A percentile compares a stretch with the other conserved stretches of the same genome.
Evolutionary conservation across 345 rosid species (phyloP).

Genomic region (Eucalyptus paniculata): DNA sequence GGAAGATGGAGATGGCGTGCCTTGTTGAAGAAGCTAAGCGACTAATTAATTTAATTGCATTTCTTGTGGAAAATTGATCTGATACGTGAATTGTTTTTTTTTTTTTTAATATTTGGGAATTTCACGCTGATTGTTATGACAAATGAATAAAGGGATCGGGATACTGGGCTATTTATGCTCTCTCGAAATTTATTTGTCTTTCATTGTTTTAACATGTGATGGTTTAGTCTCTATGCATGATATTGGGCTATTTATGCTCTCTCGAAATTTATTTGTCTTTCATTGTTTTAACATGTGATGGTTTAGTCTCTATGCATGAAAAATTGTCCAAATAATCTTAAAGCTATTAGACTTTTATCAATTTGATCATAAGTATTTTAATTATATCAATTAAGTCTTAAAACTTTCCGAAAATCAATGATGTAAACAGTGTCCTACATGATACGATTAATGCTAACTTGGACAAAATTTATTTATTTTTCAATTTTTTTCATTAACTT

Average conservation of each 20-base stretch:
- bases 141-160: background rate
- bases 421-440: fast-evolving
- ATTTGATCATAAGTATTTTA: no score
- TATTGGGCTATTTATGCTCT: background rate
- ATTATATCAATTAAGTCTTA: no score
- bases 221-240: background rate
- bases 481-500: no score
- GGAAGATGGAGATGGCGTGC: background rate
- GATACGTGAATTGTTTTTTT: background rate
- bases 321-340: no score
- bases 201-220: background rate
- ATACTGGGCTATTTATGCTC: background rate
- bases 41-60: background rate
- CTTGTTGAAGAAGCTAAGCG: background rate
- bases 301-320: background rate
- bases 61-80: background rate
- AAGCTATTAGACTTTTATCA: no score
- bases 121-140: background rate
- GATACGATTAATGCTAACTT: fast-evolving
- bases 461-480: no score
- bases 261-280: background rate
- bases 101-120: background rate
- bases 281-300: background rate
- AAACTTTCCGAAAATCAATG: fast-evolving
- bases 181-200: background rate